Conservation (phyloP, 129 eudicot species). For the Chrysanthemum seticuspe region DNA sequence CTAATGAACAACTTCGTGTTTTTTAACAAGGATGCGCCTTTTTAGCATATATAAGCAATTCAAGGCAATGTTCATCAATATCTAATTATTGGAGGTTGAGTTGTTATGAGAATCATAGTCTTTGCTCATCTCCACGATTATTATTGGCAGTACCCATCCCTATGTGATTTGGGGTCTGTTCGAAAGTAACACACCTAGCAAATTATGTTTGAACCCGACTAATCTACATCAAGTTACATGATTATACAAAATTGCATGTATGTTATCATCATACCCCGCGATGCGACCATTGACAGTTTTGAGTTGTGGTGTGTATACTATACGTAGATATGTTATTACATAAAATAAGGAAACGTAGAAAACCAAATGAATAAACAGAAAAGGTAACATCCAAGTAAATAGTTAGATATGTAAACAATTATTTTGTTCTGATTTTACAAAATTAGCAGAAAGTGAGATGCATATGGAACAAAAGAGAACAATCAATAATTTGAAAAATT, state of each 20-base stretch:
- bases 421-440: too few relatives aligned
- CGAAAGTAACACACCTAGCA: too few relatives aligned
- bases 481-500: too few relatives aligned
- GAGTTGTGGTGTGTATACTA: not conserved
- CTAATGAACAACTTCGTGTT: slow-evolving; percentile 1
- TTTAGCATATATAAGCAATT: not conserved
- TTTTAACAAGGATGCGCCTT: not conserved
- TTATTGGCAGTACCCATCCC: too few relatives aligned
- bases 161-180: too few relatives aligned
- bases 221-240: not conserved
- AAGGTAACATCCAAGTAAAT: not conserved
- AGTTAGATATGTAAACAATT: not conserved
- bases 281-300: not conserved
- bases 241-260: not conserved
- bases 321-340: not conserved
- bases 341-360: not conserved
- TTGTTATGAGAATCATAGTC: too few relatives aligned
- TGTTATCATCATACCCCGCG: slow-evolving; percentile 6
- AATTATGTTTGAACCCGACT: not conserved
- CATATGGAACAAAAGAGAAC: too few relatives aligned
- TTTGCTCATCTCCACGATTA: too few relatives aligned
- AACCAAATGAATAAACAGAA: not conserved
- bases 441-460: too few relatives aligned
- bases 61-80: not conserved
- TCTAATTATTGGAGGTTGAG: not conserved